Evolutionary conservation across 495 filamentous ascomycete species (phyloP).

Genomic region (Letharia lupina): DNA sequence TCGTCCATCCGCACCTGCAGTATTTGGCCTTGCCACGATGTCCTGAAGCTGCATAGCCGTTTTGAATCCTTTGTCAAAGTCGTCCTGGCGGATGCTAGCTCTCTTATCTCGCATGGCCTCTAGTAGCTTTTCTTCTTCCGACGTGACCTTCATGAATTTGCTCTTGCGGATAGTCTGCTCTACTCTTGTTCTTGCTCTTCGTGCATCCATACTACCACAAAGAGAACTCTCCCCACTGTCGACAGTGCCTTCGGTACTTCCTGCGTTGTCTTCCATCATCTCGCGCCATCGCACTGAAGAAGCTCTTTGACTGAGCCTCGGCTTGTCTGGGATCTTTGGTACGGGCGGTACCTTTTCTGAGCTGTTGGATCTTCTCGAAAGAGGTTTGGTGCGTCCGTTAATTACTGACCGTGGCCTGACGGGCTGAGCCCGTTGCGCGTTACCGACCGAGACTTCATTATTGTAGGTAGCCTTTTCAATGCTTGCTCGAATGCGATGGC

Average conservation of each 20-base stretch:
- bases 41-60: conserved; percentile 18
- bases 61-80: conserved; percentile 44
- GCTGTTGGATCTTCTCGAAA: conserved; percentile 15
- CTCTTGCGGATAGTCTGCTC: conserved; percentile 28
- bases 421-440: conserved; percentile 20
- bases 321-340: conserved; percentile 22
- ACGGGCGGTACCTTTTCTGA: conserved; percentile 24
- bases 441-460: conserved; percentile 16
- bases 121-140: conserved; percentile 75
- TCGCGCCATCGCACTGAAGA: conserved; percentile 26
- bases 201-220: conserved; percentile 10
- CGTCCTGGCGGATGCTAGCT: conserved; percentile 64
- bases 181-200: conserved; percentile 5
- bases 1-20: conserved; percentile 22
- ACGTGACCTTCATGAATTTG: conserved; percentile 75
- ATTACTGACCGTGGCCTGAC: conserved; percentile 20
- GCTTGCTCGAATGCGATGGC: conserved; percentile 19
- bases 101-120: conserved; percentile 73
- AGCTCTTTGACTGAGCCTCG: conserved; percentile 17
- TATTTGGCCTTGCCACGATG: conserved; percentile 20
- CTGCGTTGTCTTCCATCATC: conserved; percentile 18
- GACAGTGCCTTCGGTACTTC: conserved; percentile 13
- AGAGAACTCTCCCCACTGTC: conserved; percentile 17
- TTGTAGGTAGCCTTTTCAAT: conserved; percentile 17
- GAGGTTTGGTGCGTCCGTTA: conserved; percentile 13